Conservation (phyloP, 1,284 basidiomycete species). For the Blastosporella zonata region DNA sequence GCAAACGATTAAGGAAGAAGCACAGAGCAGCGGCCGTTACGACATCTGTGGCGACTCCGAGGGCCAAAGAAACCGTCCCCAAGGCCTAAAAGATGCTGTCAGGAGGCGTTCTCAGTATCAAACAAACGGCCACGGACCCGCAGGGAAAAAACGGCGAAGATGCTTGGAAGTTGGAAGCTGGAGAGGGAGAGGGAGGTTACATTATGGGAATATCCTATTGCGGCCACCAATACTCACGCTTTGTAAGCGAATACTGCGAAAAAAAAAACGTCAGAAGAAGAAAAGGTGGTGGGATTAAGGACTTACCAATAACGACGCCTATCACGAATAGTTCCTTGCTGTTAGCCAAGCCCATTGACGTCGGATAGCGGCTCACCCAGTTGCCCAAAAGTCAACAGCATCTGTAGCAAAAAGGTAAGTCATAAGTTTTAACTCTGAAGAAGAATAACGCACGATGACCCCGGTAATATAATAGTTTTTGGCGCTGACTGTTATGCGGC, state of each 20-base stretch:
- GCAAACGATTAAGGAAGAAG: slow-evolving; percentile 37
- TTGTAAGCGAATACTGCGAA: slow-evolving; percentile 42
- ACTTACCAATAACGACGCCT: slow-evolving; percentile 36
- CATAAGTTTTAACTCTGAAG: too few relatives aligned
- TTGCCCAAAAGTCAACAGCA: slow-evolving; percentile 45
- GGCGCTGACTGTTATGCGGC: slow-evolving; percentile 50
- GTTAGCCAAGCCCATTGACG: slow-evolving; percentile 2
- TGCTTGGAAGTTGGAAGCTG: slow-evolving; percentile 34
- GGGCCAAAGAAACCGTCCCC: slow-evolving; percentile 37
- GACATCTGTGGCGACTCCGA: slow-evolving; percentile 41
- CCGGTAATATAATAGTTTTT: slow-evolving; percentile 52
- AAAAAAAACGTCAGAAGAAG: slow-evolving; percentile 4
- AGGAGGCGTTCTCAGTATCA: neutral
- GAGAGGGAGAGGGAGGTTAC: slow-evolving; percentile 1
- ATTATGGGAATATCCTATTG: neutral
- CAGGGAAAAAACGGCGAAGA: slow-evolving; percentile 33
- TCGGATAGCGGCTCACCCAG: slow-evolving; percentile 33
- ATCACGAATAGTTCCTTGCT: neutral
- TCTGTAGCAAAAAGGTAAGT: slow-evolving; percentile 28
- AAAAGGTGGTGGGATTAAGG: neutral
- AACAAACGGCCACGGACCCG: slow-evolving; percentile 25
- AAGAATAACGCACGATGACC: slow-evolving; percentile 46
- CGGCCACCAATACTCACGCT: slow-evolving; percentile 34
- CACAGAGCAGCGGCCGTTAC: slow-evolving; percentile 38
- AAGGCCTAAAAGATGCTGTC: slow-evolving; percentile 25